Evolutionary conservation across 2,329 filamentous ascomycete species (phyloP).

Genomic region (Leptographium flavum): DNA sequence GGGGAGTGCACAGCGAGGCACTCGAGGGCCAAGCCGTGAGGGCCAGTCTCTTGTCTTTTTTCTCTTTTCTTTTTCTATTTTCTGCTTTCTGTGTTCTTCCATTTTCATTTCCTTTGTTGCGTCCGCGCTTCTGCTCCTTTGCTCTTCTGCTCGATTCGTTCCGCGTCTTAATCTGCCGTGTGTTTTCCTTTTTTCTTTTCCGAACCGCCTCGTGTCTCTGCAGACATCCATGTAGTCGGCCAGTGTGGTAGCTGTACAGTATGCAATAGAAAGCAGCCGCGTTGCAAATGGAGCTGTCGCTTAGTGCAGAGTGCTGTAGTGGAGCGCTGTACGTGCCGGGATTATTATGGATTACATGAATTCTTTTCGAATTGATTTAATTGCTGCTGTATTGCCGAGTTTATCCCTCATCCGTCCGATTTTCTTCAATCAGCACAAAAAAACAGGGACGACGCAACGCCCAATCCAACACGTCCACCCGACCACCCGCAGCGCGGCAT

Average conservation of each 20-base stretch:
- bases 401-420: conserved; percentile 15
- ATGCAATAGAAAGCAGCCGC: background rate
- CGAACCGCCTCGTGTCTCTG: too few relatives aligned
- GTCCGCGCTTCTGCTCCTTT: background rate
- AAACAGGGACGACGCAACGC: background rate
- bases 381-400: conserved; percentile 12
- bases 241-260: background rate
- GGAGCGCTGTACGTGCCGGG: background rate
- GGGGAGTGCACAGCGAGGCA: too few relatives aligned
- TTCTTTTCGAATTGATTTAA: conserved; percentile 9
- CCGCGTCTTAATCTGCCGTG: background rate
- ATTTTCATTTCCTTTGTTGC: background rate
- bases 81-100: background rate
- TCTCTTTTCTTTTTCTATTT: background rate
- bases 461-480: background rate
- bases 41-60: background rate
- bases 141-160: background rate
- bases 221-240: conserved; percentile 1
- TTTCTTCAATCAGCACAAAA: conserved; percentile 8
- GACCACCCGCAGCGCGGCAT: background rate
- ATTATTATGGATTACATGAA: background rate
- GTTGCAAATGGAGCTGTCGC: background rate
- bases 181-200: background rate
- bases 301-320: background rate
- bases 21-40: too few relatives aligned